phyloP scores from a whole-genome alignment of 306 rosid genomes.

The Trifolium pratense region DNA sequence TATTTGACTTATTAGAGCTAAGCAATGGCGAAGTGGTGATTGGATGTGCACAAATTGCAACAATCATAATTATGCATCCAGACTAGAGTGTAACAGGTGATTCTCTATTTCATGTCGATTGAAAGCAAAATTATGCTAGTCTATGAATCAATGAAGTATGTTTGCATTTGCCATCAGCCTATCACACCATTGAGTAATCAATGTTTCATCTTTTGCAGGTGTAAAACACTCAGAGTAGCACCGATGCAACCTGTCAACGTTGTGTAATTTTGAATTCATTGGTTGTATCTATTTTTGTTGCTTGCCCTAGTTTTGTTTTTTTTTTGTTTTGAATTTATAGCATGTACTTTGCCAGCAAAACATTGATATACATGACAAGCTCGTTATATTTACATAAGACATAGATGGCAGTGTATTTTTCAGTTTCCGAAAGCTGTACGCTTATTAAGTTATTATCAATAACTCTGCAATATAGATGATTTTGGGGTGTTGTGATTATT shows the following conservation, averaged over 20 bases:
- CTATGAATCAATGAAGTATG: constrained; percentile 18
- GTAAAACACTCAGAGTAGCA: constrained; percentile 72
- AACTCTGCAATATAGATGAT: constrained; percentile 30
- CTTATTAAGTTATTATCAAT: constrained; percentile 25
- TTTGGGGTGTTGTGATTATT: constrained; percentile 41
- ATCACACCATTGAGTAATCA: constrained; percentile 28
- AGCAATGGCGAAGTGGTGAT: constrained; percentile 95
- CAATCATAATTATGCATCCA: constrained; percentile 96
- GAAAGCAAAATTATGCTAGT: constrained; percentile 13
- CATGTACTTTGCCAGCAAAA: constrained; percentile 42
- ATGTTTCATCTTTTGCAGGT: constrained; percentile 59
- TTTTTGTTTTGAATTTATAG: constrained; percentile 40
- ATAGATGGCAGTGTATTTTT: constrained; percentile 37
- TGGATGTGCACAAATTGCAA: constrained; percentile 98
- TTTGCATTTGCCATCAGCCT: constrained; percentile 10
- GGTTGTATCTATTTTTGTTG: constrained; percentile 31
- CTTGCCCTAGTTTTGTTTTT: constrained; percentile 37
- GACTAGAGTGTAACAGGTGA: constrained; percentile 87
- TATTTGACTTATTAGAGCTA: constrained; percentile 65
- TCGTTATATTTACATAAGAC: constrained; percentile 41
- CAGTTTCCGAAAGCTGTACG: constrained; percentile 40
- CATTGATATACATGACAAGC: constrained; percentile 33
- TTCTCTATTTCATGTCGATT: constrained; percentile 25
- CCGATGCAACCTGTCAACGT: constrained; percentile 66
- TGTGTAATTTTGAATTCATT: constrained; percentile 46